A percentile compares a stretch with the other conserved stretches of the same genome.
Evolutionary conservation across 495 filamentous ascomycete genomes (phyloP).

Genomic region (Trichoderma orchidacearum): DNA sequence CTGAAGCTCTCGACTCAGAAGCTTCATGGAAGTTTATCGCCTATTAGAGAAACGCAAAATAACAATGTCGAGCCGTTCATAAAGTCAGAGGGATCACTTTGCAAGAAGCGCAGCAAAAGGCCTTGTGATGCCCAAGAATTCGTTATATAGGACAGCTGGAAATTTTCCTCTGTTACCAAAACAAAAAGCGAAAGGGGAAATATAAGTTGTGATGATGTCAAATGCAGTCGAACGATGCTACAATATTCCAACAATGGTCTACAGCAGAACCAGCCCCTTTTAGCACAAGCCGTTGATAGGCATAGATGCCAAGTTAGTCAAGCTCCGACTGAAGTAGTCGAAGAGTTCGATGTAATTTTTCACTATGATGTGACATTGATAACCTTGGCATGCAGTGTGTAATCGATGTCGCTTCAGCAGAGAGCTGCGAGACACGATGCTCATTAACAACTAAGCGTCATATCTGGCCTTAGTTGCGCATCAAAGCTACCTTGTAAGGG

Average conservation of each 20-base stretch:
- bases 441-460: slow-evolving; percentile 7
- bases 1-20: too few relatives aligned
- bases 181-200: too few relatives aligned
- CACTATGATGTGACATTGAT: slow-evolving; percentile 7
- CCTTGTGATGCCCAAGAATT: too few relatives aligned
- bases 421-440: slow-evolving; percentile 3
- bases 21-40: too few relatives aligned
- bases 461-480: slow-evolving; percentile 3
- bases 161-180: too few relatives aligned
- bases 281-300: neutral
- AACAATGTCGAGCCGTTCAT: too few relatives aligned
- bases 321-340: slow-evolving; percentile 4
- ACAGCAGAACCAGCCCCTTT: slow-evolving; percentile 5
- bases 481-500: neutral
- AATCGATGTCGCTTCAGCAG: slow-evolving; percentile 1
- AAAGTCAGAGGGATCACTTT: too few relatives aligned
- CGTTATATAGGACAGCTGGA: too few relatives aligned
- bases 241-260: slow-evolving; percentile 3
- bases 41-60: too few relatives aligned
- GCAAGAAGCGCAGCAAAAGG: too few relatives aligned
- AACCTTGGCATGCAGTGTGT: slow-evolving; percentile 1
- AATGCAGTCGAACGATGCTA: slow-evolving; percentile 5
- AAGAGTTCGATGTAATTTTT: slow-evolving; percentile 6
- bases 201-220: slow-evolving; percentile 6
- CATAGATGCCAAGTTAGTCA: too few relatives aligned